Evolutionary conservation across 495 filamentous ascomycete genomes (phyloP).

Genomic region (Lasiosphaeria hispida): DNA sequence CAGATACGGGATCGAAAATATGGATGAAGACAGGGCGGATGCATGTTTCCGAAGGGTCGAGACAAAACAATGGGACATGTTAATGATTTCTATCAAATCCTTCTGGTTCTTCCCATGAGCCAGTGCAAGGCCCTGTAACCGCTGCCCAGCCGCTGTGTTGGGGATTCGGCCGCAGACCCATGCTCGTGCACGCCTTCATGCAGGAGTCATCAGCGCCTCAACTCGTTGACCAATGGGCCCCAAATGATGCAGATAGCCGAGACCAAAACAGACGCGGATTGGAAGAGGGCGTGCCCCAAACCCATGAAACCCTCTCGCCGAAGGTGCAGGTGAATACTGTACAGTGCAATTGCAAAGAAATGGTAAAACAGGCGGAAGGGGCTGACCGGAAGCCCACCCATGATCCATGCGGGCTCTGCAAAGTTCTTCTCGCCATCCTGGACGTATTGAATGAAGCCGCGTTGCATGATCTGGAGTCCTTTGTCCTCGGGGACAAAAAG

Average conservation of each 20-base stretch:
- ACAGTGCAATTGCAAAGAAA: conserved; percentile 16
- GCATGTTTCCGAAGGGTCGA: too few species aligned
- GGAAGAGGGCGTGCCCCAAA: not conserved
- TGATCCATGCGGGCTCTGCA: conserved; percentile 18
- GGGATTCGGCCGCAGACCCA: too few species aligned
- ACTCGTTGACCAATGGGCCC: conserved; percentile 17
- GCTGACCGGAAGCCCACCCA: conserved; percentile 10
- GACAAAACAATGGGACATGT: not conserved
- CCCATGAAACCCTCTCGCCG: not conserved
- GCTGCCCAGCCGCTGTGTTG: not conserved
- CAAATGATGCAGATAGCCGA: conserved; percentile 17
- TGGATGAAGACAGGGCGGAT: too few species aligned
- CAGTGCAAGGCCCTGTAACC: not conserved
- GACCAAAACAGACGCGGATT: conserved; percentile 5
- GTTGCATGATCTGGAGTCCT: conserved; percentile 16
- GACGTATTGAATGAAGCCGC: conserved; percentile 15
- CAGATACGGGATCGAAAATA: too few species aligned
- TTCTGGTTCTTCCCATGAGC: not conserved
- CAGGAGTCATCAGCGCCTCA: conserved; percentile 7
- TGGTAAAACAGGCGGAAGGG: conserved; percentile 14
- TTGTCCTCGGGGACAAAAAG: conserved; percentile 15
- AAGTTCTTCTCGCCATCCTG: conserved; percentile 18
- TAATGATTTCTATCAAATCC: not conserved
- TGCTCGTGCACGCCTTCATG: too few species aligned
- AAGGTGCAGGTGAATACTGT: conserved; percentile 16